A percentile compares a stretch with the other conserved stretches of the same genome.
phyloP scores from a whole-genome alignment of 208 protist genomes.

The Trypanosoma brucei region DNA sequence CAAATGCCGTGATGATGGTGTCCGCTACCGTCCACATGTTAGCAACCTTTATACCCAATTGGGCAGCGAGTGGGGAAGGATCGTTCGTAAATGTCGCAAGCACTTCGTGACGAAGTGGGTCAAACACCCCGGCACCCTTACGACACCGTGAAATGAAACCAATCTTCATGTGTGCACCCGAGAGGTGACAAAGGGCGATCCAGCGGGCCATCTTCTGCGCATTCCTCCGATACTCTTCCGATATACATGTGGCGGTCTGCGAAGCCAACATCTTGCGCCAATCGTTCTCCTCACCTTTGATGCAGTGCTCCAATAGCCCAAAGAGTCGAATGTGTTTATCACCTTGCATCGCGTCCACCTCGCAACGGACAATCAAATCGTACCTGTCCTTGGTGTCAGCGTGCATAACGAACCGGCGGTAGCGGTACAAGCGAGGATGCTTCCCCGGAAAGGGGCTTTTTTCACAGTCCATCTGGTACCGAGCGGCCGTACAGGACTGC shows the following conservation, averaged over 20 bases:
- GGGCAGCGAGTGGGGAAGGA: constrained; percentile 41
- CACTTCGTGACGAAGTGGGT: constrained; percentile 53
- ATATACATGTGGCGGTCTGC: constrained; percentile 44
- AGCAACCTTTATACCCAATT: constrained; percentile 58
- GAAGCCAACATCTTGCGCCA: constrained; percentile 55
- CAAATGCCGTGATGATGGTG: constrained; percentile 54
- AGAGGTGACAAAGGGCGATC: constrained; percentile 77
- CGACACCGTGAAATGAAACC: constrained; percentile 61
- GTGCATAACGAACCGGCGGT: constrained; percentile 79
- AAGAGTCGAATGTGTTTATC: constrained; percentile 65
- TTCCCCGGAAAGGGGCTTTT: constrained; percentile 62
- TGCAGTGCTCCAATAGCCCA: constrained; percentile 73
- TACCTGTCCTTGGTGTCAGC: constrained; percentile 57
- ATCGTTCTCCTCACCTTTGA: constrained; percentile 22
- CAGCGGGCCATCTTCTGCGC: constrained; percentile 81
- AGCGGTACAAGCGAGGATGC: constrained; percentile 77
- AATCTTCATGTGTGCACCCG: constrained; percentile 76
- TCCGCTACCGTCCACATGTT: constrained; percentile 84
- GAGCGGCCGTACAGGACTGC: constrained; percentile 42
- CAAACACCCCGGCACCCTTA: constrained; percentile 30
- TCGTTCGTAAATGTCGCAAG: constrained; percentile 56
- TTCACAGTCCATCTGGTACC: constrained; percentile 43
- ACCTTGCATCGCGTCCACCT: constrained; percentile 69
- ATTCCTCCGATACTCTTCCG: constrained; percentile 61
- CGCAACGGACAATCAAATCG: constrained; percentile 83